Percentiles rank a stretch among this genome's conserved stretches.
phyloP scores from a whole-genome alignment of 192 early-diverging fungal genomes.

The Coemansia sp. region DNA sequence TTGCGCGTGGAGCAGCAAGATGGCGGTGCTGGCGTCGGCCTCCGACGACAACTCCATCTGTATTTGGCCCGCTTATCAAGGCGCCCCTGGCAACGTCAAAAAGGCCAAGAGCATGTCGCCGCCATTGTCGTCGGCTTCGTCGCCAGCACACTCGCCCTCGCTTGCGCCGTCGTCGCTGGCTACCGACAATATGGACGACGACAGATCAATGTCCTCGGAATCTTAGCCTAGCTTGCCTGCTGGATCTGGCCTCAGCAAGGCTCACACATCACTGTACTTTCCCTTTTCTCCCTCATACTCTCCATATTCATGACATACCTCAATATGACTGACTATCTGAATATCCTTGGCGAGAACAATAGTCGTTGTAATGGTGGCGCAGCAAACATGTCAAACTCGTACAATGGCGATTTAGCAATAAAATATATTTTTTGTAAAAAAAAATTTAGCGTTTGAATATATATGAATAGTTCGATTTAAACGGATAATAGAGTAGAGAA shows the following conservation, averaged over 20 bases:
- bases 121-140: not conserved
- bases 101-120: not conserved
- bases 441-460: no score
- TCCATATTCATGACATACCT: not conserved
- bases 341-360: not conserved
- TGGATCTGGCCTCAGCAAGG: not conserved
- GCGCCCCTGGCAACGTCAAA: slow-evolving; percentile 33
- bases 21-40: slow-evolving; percentile 39
- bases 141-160: slow-evolving; percentile 2
- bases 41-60: slow-evolving; percentile 50
- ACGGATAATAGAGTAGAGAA: slow-evolving; percentile 1
- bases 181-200: not conserved
- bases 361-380: not conserved
- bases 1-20: slow-evolving; percentile 37
- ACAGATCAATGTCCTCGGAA: slow-evolving; percentile 9
- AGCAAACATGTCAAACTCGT: not conserved
- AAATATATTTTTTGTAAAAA: no score
- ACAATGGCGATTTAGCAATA: no score
- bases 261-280: not conserved
- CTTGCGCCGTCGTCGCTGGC: not conserved
- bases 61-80: slow-evolving; percentile 49
- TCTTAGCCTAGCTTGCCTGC: not conserved
- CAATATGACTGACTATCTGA: not conserved
- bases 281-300: not conserved
- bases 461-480: no score